A percentile compares a stretch with the other conserved stretches of the same genome.
phyloP scores from a whole-genome alignment of 345 rosid species.

The Gossypium stocksii region DNA sequence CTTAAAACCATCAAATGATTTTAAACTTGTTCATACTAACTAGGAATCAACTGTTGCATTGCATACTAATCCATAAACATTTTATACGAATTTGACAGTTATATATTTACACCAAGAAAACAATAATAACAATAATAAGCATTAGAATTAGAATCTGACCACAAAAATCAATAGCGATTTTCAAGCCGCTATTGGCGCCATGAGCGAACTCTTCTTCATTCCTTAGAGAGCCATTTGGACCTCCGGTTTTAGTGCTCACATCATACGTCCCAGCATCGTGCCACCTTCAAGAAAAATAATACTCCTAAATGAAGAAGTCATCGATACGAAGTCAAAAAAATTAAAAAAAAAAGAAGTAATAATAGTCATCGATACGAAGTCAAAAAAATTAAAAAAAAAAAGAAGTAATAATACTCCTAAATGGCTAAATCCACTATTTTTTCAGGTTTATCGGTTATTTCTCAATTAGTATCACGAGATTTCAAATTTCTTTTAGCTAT shows the following conservation, averaged over 20 bases:
- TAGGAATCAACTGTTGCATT: neutral
- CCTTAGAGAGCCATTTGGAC: constrained; percentile 91
- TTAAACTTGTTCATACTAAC: neutral
- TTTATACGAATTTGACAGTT: neutral
- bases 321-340: neutral
- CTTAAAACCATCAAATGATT: neutral
- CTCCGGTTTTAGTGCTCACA: constrained; percentile 75
- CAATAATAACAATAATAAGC: neutral
- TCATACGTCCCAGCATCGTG: constrained; percentile 96
- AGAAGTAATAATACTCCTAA: neutral
- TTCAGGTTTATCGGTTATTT: neutral
- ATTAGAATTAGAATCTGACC: constrained; percentile 36
- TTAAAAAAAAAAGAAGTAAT: neutral
- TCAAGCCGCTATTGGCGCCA: constrained; percentile 75
- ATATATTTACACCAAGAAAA: neutral
- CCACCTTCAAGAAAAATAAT: constrained; percentile 50
- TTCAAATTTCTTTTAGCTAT: neutral
- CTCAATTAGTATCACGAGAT: neutral
- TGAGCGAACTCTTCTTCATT: constrained; percentile 75
- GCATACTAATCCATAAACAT: neutral
- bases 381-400: neutral
- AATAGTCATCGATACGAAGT: neutral
- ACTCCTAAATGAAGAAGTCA: neutral
- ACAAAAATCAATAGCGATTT: constrained; percentile 73
- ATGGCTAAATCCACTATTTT: neutral